Evolutionary conservation across 148 eudicot species (phyloP).

Genomic region (Silene conica): DNA sequence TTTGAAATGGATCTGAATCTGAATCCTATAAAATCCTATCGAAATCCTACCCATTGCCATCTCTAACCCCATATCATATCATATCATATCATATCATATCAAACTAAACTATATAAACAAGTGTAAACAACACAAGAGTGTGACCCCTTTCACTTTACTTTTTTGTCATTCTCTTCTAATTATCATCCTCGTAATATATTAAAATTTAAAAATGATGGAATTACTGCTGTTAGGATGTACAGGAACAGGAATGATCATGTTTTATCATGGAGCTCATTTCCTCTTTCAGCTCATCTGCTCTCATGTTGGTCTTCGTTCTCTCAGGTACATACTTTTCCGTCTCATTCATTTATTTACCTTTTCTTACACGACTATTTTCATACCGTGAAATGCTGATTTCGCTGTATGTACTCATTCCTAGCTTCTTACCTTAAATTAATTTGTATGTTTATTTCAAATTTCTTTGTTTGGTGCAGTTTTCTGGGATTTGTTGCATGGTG

Average conservation of each 20-base stretch:
- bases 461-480: slow-evolving; percentile 36
- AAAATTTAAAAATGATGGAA: slow-evolving; percentile 37
- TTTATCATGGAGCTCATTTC: slow-evolving; percentile 54
- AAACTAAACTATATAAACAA: not conserved
- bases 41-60: no score
- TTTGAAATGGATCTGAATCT: no score
- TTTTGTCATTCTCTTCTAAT: not conserved
- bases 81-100: no score
- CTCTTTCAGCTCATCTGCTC: slow-evolving; percentile 45
- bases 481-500: slow-evolving; percentile 47
- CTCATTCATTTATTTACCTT: no score
- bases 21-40: no score
- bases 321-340: slow-evolving; percentile 38
- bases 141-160: not conserved
- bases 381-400: no score
- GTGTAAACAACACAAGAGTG: not conserved
- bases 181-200: no score
- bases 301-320: slow-evolving; percentile 44
- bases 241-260: slow-evolving; percentile 57
- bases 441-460: not conserved
- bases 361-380: no score
- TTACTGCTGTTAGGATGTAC: slow-evolving; percentile 63
- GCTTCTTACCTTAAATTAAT: not conserved
- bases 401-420: no score
- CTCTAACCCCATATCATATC: no score